Percentiles rank a stretch among this genome's conserved stretches.
These are phyloP conservation scores for Mrakia blollopis DNA, from an alignment of 768 basidiomycete species.

Conservation along the genomic window DNA sequence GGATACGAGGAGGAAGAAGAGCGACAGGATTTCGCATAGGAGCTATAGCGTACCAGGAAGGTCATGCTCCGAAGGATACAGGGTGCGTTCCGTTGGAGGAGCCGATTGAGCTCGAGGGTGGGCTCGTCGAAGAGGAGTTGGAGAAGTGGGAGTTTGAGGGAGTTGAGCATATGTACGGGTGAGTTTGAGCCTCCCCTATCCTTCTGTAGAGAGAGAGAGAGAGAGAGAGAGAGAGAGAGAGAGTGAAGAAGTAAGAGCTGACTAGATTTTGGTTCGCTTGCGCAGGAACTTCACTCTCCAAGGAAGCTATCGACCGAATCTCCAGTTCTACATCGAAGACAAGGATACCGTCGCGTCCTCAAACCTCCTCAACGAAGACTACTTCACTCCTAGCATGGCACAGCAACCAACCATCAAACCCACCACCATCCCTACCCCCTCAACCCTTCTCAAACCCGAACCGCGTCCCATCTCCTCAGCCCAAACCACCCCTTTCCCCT, in stretches of 20 bases:
- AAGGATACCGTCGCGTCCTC: constrained; percentile 24
- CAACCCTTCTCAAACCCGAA: background rate
- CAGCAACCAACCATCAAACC: background rate
- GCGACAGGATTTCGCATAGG: constrained; percentile 17
- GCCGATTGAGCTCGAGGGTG: constrained; percentile 11
- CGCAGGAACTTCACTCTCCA: constrained; percentile 6
- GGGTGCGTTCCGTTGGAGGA: constrained; percentile 18
- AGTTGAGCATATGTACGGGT: constrained; percentile 25
- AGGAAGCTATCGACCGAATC: constrained; percentile 14
- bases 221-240: too few species aligned
- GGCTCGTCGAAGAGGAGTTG: background rate
- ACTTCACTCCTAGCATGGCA: constrained; percentile 26
- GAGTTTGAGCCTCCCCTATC: background rate
- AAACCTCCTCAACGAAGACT: constrained; percentile 15
- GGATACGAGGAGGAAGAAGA: constrained; percentile 18
- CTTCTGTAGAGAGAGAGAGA: too few species aligned
- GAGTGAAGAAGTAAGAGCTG: too few species aligned
- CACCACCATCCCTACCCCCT: background rate
- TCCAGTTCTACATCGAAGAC: constrained; percentile 21
- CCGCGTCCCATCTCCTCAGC: background rate
- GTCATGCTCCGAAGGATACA: background rate
- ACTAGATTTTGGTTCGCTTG: background rate
- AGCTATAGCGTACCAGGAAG: constrained; percentile 8
- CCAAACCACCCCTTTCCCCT: background rate
- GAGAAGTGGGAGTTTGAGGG: constrained; percentile 23